Evolutionary conservation across 805 yeast species (phyloP), one percentile per base, ranked within the genome.

Genomic region (Nakazawaea peltata): DNA sequence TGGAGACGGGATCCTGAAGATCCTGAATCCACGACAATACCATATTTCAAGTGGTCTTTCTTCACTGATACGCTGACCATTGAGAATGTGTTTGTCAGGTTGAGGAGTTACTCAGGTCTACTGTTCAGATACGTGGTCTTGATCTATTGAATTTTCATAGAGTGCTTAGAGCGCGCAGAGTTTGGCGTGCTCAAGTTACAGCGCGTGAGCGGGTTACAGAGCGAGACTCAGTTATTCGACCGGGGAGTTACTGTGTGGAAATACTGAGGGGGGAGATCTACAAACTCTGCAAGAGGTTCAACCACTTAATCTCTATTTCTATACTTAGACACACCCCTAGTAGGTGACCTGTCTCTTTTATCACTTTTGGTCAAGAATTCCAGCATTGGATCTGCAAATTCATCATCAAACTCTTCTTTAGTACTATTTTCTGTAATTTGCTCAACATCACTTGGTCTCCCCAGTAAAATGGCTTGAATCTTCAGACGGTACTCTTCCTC

Each of bases 21-120:
- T 1, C 98, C 98, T 0, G 97, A 86, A 56, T 90, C 98, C 3
- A 90, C 71, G 12, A 90, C 94, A 21, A 92, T 79, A 19, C 95
- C 97, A 62, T 84, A 88, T 33, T 66, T 49, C 26, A 28, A 4
- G 14, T 29, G 26, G 13, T 32, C 10, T 21, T 21, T 21, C 10
- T 21, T 21, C 23, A 21, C 23, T 21, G 10, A 21, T 10, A 8
- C 23, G 23, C 23, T 21, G 7, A 21, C 7, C 7, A 10, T n/a
- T n/a, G n/a, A n/a, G n/a, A n/a, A n/a, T n/a, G n/a, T n/a, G n/a
- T n/a, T n/a, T n/a, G n/a, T n/a, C n/a, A n/a, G n/a, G n/a, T n/a
- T n/a, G n/a, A n/a, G n/a, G n/a, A n/a, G n/a, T n/a, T n/a, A n/a
- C n/a, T n/a, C n/a, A n/a, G n/a, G n/a, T n/a, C n/a, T n/a, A n/a